These are phyloP conservation scores for Cerioporus squamosus DNA, from an alignment of 1,284 basidiomycete genomes.

Conservation along the genomic window DNA sequence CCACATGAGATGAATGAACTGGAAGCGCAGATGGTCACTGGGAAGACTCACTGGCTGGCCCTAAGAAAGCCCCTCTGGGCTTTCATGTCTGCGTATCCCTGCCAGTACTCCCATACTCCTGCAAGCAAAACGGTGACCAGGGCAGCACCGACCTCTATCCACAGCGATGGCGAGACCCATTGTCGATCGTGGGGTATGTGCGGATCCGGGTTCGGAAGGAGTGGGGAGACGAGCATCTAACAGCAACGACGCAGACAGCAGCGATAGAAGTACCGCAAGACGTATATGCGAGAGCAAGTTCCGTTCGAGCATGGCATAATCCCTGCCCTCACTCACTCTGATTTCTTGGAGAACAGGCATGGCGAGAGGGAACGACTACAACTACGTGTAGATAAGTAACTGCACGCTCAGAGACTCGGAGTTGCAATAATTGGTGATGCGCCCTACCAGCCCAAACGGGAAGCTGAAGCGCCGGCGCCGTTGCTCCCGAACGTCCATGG, in stretches of 20 bases:
- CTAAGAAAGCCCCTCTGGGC: slow-evolving; percentile 61
- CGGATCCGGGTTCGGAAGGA: slow-evolving; percentile 27
- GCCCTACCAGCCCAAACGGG: no score
- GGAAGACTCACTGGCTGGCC: slow-evolving; percentile 55
- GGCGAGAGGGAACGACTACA: not conserved
- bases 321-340: slow-evolving; percentile 57
- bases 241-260: slow-evolving; percentile 66
- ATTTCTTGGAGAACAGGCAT: slow-evolving; percentile 39
- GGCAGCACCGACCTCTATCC: slow-evolving; percentile 45
- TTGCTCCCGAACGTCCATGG: no score
- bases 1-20: slow-evolving; percentile 9
- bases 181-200: slow-evolving; percentile 25
- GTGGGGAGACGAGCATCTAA: slow-evolving; percentile 61
- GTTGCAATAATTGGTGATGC: no score
- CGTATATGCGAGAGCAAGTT: slow-evolving; percentile 71
- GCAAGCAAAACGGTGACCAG: slow-evolving; percentile 57
- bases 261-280: slow-evolving; percentile 63
- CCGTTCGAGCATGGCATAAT: slow-evolving; percentile 77
- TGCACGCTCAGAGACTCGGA: no score
- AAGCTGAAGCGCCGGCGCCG: no score
- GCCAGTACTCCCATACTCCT: slow-evolving; percentile 68
- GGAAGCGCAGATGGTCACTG: slow-evolving; percentile 8
- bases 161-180: slow-evolving; percentile 34
- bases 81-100: slow-evolving; percentile 57
- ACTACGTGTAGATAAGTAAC: no score